Conservation (phyloP, 2,329 filamentous ascomycete genomes). For the Penicillium sp. region DNA sequence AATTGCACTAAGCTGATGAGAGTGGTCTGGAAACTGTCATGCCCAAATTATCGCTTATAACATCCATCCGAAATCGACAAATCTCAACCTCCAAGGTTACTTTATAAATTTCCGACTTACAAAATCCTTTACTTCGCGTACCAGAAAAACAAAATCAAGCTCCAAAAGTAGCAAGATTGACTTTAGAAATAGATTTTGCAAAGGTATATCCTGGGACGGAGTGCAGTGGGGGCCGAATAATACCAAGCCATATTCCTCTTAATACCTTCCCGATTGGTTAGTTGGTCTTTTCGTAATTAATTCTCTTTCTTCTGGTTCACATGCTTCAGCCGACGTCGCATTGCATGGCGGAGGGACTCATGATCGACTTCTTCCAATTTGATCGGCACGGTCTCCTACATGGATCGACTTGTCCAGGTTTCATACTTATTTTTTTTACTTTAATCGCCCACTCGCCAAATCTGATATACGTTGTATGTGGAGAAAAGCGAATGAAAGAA, state of each 20-base stretch:
- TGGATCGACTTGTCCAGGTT: not conserved
- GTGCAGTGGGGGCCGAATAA: not conserved
- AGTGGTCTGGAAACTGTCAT: no score
- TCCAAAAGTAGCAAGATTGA: not conserved
- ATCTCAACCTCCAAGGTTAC: not conserved
- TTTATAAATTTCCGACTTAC: no score
- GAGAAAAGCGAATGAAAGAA: no score
- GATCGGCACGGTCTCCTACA: not conserved
- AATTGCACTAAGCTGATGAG: no score
- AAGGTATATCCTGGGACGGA: not conserved
- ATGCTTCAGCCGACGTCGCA: not conserved
- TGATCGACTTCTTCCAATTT: not conserved
- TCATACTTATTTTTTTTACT: not conserved
- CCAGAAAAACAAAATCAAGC: not conserved
- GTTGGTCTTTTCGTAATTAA: not conserved
- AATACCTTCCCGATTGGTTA: not conserved
- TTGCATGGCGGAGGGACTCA: not conserved
- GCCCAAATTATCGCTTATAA: no score
- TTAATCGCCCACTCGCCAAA: not conserved
- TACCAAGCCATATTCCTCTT: not conserved
- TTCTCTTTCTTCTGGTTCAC: not conserved
- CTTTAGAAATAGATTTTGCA: not conserved
- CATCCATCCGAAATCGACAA: not conserved
- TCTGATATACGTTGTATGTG: not conserved
- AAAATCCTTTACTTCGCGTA: no score